These are phyloP conservation scores for Serpula lacrymans DNA, from an alignment of 768 basidiomycete genomes.

Conservation along the genomic window DNA sequence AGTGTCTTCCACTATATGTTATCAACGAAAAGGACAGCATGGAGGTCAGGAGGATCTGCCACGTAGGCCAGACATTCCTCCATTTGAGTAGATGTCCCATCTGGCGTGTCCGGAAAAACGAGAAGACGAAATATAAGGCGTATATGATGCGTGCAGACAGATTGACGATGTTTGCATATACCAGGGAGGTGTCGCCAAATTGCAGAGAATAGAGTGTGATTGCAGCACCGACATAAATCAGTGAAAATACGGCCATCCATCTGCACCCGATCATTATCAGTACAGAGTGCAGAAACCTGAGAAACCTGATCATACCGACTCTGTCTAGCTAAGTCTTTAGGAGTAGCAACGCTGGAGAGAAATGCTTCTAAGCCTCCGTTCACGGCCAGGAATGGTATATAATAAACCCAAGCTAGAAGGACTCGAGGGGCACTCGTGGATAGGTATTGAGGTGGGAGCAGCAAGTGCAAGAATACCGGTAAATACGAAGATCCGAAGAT, in stretches of 20 bases:
- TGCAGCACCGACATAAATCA: conserved; percentile 58
- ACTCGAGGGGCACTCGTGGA: conserved; percentile 78
- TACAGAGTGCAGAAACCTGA: background rate
- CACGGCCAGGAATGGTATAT: conserved; percentile 84
- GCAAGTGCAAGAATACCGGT: conserved; percentile 58
- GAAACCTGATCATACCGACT: conserved; percentile 51
- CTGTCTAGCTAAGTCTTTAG: conserved; percentile 65
- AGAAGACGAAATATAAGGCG: conserved; percentile 44
- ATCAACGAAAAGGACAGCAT: conserved; percentile 21
- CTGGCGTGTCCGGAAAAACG: conserved; percentile 39
- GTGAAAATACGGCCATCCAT: conserved; percentile 80
- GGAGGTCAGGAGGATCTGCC: conserved; percentile 23
- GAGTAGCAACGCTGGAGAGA: conserved; percentile 71
- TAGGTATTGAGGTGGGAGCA: conserved; percentile 70
- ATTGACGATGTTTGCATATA: conserved; percentile 75
- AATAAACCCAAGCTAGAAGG: conserved; percentile 78
- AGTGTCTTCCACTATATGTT: conserved; percentile 14
- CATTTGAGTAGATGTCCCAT: too few relatives aligned
- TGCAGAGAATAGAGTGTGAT: conserved; percentile 42
- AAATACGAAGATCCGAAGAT: conserved; percentile 78
- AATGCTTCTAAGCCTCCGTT: conserved; percentile 95
- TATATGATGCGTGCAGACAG: conserved; percentile 62
- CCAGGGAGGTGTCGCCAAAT: conserved; percentile 64
- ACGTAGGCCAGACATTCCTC: too few relatives aligned
- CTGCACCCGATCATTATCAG: conserved; percentile 23